phyloP scores from a whole-genome alignment of 2,329 filamentous ascomycete genomes.

The Thelonectria rubi region DNA sequence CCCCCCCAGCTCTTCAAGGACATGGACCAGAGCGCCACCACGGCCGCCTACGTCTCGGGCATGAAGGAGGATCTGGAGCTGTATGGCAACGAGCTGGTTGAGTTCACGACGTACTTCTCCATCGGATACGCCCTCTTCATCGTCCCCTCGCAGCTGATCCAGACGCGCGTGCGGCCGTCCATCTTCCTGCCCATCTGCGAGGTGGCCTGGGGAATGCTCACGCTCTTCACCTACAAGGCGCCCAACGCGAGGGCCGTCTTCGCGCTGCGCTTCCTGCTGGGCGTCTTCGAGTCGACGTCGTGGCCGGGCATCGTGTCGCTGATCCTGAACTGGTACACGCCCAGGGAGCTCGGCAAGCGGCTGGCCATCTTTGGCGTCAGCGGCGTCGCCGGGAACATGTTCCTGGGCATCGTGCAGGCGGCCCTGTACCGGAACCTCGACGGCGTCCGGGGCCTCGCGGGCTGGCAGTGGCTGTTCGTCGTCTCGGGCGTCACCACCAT shows the following conservation, averaged over 20 bases:
- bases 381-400: constrained; percentile 39
- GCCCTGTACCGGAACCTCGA: constrained; percentile 36
- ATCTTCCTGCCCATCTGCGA: constrained; percentile 35
- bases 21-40: constrained; percentile 38
- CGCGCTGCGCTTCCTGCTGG: constrained; percentile 34
- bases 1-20: constrained; percentile 23
- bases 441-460: constrained; percentile 31
- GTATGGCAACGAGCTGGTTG: constrained; percentile 33
- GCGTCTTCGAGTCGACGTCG: constrained; percentile 37
- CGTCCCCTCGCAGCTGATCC: constrained; percentile 35
- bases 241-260: constrained; percentile 30
- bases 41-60: constrained; percentile 34
- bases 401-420: constrained; percentile 36
- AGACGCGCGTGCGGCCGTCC: constrained; percentile 36
- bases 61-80: constrained; percentile 36
- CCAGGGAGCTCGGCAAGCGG: constrained; percentile 35
- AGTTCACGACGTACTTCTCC: constrained; percentile 40
- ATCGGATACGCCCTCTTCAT: constrained; percentile 39
- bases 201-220: constrained; percentile 36
- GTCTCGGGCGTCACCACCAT: constrained; percentile 35
- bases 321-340: constrained; percentile 38
- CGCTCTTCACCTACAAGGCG: constrained; percentile 31
- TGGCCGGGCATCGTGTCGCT: constrained; percentile 38
- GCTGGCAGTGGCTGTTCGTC: constrained; percentile 39
- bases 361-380: constrained; percentile 39